Conservation (phyloP, 1,139 yeast species). For the Taphrina pruni region DNA sequence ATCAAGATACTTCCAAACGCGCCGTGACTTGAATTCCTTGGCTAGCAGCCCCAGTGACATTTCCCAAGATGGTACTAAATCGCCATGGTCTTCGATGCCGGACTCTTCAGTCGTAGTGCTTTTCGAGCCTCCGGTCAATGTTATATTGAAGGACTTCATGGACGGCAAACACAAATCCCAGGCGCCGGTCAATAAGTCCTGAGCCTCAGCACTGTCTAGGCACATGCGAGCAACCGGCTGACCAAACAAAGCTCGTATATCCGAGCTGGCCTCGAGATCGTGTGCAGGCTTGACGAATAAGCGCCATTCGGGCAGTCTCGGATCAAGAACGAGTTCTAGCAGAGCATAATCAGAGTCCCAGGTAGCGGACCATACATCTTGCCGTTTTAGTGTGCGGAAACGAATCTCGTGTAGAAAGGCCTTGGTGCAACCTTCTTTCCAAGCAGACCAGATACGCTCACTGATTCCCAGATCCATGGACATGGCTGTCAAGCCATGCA, state of each 20-base stretch:
- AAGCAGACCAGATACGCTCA: constrained; percentile 24
- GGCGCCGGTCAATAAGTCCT: constrained; percentile 14
- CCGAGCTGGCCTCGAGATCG: constrained; percentile 16
- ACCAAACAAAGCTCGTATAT: constrained; percentile 32
- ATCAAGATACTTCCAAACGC: constrained; percentile 1
- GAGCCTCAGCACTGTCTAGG: background rate
- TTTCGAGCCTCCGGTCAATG: constrained; percentile 23
- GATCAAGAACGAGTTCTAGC: constrained; percentile 30
- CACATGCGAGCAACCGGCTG: constrained; percentile 41
- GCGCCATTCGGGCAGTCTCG: constrained; percentile 36
- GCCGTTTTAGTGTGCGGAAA: constrained; percentile 38
- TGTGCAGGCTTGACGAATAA: constrained; percentile 33
- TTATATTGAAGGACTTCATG: constrained; percentile 6
- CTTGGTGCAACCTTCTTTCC: constrained; percentile 9
- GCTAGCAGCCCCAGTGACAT: constrained; percentile 16
- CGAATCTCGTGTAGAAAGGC: constrained; percentile 35
- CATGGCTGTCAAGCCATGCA: background rate
- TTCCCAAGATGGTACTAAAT: constrained; percentile 20
- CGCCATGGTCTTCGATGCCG: constrained; percentile 34
- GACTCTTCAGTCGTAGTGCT: constrained; percentile 27
- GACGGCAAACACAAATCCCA: constrained; percentile 42
- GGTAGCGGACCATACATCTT: constrained; percentile 41
- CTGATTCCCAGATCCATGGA: background rate
- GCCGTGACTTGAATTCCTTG: constrained; percentile 6
- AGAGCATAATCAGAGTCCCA: constrained; percentile 31